A percentile compares a stretch with the other conserved stretches of the same genome.
Conservation (phyloP, 2,329 filamentous ascomycete genomes). For the Periconia sp. region DNA sequence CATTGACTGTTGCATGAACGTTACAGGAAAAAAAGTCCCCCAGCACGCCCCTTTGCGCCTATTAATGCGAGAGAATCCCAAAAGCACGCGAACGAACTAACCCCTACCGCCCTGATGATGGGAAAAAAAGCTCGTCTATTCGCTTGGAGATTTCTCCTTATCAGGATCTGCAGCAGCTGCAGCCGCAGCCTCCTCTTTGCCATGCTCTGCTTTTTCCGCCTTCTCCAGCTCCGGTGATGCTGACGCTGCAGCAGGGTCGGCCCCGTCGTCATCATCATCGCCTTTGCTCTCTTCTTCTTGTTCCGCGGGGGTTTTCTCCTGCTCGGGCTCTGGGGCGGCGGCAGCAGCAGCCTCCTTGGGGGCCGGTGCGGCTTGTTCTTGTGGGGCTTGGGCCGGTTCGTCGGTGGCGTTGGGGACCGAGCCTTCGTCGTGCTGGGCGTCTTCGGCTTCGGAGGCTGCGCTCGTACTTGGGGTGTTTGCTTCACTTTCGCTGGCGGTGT, state of each 20-base stretch:
- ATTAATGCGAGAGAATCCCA: background rate
- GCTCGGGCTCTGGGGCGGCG: background rate
- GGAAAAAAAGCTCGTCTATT: background rate
- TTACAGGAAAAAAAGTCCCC: no score
- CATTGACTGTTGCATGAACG: no score
- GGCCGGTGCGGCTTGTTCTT: background rate
- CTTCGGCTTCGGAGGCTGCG: background rate
- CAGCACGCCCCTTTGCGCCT: no score
- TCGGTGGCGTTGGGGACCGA: background rate
- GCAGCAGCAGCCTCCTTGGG: background rate
- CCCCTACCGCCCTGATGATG: background rate
- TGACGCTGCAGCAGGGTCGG: constrained; percentile 3
- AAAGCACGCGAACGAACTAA: background rate
- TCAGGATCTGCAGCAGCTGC: constrained; percentile 1
- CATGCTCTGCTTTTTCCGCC: constrained; percentile 11
- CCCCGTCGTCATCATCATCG: constrained; percentile 2
- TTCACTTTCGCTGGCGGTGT: background rate
- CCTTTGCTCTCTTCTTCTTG: background rate
- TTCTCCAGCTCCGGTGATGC: constrained; percentile 21
- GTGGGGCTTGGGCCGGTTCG: no score
- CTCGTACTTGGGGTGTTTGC: background rate
- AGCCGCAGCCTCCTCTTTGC: constrained; percentile 1
- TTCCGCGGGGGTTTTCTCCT: constrained; percentile 3
- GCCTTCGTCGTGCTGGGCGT: background rate
- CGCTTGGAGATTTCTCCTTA: constrained; percentile 2